Percentiles rank a stretch among this genome's conserved stretches.
Conservation (phyloP, 1,284 basidiomycete genomes). For the Moniliella sp. region DNA sequence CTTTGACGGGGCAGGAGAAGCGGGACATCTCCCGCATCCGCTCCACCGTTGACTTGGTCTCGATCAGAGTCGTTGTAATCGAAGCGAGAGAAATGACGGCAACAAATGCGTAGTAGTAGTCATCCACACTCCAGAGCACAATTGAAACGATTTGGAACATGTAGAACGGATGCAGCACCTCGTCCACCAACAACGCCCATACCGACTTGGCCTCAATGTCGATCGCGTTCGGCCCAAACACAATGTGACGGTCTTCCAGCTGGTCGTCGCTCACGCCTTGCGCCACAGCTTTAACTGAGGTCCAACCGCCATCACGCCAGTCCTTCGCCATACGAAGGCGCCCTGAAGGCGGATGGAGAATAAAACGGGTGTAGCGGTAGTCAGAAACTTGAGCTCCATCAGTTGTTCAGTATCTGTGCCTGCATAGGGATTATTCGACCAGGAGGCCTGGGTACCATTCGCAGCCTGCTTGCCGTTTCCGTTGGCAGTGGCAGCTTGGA, state of each 20-base stretch:
- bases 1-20: conserved; percentile 59
- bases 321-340: not conserved
- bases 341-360: not conserved
- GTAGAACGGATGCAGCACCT: not conserved
- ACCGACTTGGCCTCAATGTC: not conserved
- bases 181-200: not conserved
- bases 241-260: not conserved
- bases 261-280: not conserved
- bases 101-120: conserved; percentile 58
- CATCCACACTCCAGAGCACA: not conserved
- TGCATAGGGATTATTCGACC: not conserved
- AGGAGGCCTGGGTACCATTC: not conserved
- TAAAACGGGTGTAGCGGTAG: not conserved
- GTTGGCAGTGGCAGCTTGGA: conserved; percentile 11
- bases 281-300: not conserved
- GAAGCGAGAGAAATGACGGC: conserved; percentile 71
- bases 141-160: not conserved
- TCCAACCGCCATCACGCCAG: not conserved
- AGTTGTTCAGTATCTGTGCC: conserved; percentile 24
- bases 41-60: conserved; percentile 65
- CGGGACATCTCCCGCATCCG: conserved; percentile 92
- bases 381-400: conserved; percentile 35
- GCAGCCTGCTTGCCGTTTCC: conserved; percentile 6
- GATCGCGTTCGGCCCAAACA: not conserved
- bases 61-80: conserved; percentile 65